phyloP scores from a whole-genome alignment of 495 filamentous ascomycete genomes.

The Penicillium fimorum region DNA sequence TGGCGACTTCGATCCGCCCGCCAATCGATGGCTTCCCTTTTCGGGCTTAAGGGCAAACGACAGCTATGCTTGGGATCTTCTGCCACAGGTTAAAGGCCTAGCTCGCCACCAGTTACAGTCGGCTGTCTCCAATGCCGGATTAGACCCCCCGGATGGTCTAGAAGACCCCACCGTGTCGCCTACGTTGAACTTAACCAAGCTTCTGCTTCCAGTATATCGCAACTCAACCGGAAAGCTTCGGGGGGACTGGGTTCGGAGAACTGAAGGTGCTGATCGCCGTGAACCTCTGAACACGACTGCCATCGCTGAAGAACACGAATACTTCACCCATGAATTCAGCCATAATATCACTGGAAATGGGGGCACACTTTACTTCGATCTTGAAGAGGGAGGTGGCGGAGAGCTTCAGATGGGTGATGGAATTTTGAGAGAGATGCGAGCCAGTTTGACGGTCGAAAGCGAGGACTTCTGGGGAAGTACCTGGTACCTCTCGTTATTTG shows the following conservation, averaged over 20 bases:
- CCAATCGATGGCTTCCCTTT: constrained; percentile 68
- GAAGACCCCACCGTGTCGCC: constrained; percentile 42
- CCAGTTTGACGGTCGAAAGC: constrained; percentile 67
- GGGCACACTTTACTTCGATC: constrained; percentile 46
- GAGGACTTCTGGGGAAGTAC: constrained; percentile 62
- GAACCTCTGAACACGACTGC: constrained; percentile 51
- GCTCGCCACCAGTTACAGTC: constrained; percentile 51
- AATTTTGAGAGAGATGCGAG: constrained; percentile 59
- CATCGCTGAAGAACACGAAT: constrained; percentile 48
- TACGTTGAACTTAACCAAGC: constrained; percentile 40
- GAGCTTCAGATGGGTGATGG: constrained; percentile 33
- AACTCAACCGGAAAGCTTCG: constrained; percentile 77
- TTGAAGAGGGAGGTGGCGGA: constrained; percentile 42
- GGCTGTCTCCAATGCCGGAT: constrained; percentile 39
- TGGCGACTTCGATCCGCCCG: constrained; percentile 64
- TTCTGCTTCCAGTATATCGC: constrained; percentile 61
- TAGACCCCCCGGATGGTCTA: constrained; percentile 33
- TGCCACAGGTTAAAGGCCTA: constrained; percentile 55
- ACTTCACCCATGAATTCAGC: constrained; percentile 56
- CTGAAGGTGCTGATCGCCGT: constrained; percentile 35
- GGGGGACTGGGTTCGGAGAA: constrained; percentile 70
- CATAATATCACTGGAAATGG: constrained; percentile 64
- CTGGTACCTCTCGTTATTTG: constrained; percentile 73
- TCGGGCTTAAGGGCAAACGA: constrained; percentile 72
- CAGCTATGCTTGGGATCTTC: constrained; percentile 68